Evolutionary conservation across 2,329 filamentous ascomycete species (phyloP).

Genomic region (Penicillium brevicompactum): DNA sequence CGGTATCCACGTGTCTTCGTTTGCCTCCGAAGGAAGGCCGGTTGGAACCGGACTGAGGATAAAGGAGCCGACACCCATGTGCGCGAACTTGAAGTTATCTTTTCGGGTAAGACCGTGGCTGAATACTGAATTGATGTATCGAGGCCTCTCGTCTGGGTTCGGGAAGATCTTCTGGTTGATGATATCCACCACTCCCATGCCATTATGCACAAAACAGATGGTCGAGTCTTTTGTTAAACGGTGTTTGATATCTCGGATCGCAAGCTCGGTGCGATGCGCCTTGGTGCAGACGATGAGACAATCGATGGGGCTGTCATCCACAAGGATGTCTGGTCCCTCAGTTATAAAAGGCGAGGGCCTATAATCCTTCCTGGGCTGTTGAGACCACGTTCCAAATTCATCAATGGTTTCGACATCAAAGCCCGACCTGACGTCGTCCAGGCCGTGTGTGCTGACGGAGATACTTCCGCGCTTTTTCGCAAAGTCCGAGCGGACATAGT

Average conservation of each 20-base stretch:
- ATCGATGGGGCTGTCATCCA: conserved; percentile 59
- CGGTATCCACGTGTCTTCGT: conserved; percentile 35
- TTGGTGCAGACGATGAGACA: conserved; percentile 82
- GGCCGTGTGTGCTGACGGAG: conserved; percentile 40
- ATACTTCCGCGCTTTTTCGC: conserved; percentile 34
- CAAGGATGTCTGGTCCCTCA: background rate
- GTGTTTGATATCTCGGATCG: conserved; percentile 66
- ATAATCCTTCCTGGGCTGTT: conserved; percentile 27
- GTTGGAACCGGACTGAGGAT: conserved; percentile 53
- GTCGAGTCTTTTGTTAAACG: conserved; percentile 70
- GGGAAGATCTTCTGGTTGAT: conserved; percentile 73
- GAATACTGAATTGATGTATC: conserved; percentile 72
- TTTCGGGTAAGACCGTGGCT: conserved; percentile 59
- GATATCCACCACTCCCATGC: conserved; percentile 79
- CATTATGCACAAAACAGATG: conserved; percentile 76
- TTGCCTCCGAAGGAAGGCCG: conserved; percentile 17
- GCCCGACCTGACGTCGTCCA: conserved; percentile 46
- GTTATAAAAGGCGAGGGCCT: conserved; percentile 1
- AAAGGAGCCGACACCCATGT: conserved; percentile 62
- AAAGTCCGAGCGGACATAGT: conserved; percentile 39
- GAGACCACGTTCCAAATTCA: conserved; percentile 35
- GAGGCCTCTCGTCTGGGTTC: conserved; percentile 65
- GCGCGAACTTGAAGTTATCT: conserved; percentile 55
- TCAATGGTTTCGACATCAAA: conserved; percentile 47
- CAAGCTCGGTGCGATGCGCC: conserved; percentile 66